Base-by-base conservation (phyloP, 768 basidiomycete species). In the Pisolithus tinctorius region DNA sequence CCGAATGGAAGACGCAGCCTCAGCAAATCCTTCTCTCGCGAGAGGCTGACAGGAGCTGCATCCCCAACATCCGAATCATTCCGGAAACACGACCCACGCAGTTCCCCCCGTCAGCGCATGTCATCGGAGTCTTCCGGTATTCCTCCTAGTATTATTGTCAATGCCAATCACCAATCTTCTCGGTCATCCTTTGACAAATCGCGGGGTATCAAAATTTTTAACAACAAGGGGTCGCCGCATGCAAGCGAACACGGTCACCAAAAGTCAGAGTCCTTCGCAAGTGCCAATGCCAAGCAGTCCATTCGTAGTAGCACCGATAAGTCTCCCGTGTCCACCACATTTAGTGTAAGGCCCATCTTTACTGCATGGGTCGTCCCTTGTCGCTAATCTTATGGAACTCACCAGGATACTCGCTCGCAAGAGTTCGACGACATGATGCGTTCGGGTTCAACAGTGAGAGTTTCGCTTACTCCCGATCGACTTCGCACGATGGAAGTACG, bases 371-470 rank as follows among this genome's bases (percentile, higher is more conserved):
- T 44, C 43, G 40, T 34, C 53, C 34, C 58, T 45, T 17, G 31
- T 25, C 20, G n/a, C 48, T 34, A 14, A 46, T 20, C 36, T 41
- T 41, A 50, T 55, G 23, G 16, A 34, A 53, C 20, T 20, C 50
- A 87, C 81, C 79, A 82, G 63, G 79, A 63, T 64, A 72, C 55
- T 65, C 78, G 66, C 60, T 74, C 81, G 50, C 84, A 87, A 55
- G 89, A 95, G 65, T 97, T 98, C 66, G 94, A 98, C 68, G 84
- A 92, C 67, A 74, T 97, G 68, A 86, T 98, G 83, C 82, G 81
- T 47, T 92, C 89, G 52, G 81, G 86, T 53, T 77, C 86, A 52
- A 97, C 94, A 17, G 88, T 96, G 87, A 96, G 92, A 65, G 84
- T 98, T 60, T 95, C 93, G 39, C 77, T 96, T 56, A 98, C 94